Evolutionary conservation across 805 yeast genomes (phyloP).

Genomic region (Yamadazyma insecticola): DNA sequence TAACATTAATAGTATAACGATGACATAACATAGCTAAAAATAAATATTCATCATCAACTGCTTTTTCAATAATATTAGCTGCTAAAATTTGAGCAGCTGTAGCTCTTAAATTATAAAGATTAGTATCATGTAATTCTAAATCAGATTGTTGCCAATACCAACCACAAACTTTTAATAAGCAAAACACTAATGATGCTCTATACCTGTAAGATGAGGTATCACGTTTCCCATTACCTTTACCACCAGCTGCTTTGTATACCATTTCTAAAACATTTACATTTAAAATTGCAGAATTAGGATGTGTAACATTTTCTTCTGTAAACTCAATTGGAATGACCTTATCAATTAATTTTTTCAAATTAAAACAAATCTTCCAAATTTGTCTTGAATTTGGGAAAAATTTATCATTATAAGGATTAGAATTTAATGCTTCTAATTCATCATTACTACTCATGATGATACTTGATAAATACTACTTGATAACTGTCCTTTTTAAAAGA

Average conservation of each 20-base stretch:
- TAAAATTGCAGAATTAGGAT: constrained; percentile 56
- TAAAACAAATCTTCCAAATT: constrained; percentile 62
- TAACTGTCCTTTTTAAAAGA: too few relatives aligned
- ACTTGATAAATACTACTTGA: too few relatives aligned
- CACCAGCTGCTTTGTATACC: constrained; percentile 76
- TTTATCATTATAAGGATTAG: constrained; percentile 11
- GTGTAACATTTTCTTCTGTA: constrained; percentile 43
- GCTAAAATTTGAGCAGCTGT: constrained; percentile 74
- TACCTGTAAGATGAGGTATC: constrained; percentile 59
- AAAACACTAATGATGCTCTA: constrained; percentile 63
- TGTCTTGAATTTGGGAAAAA: constrained; percentile 62
- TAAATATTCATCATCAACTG: constrained; percentile 53
- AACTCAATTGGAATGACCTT: constrained; percentile 64
- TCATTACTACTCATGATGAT: too few relatives aligned
- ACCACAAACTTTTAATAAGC: constrained; percentile 65
- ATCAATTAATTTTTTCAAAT: constrained; percentile 71
- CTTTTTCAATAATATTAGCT: constrained; percentile 60
- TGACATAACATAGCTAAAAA: constrained; percentile 76
- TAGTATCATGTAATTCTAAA: constrained; percentile 63
- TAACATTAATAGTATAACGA: constrained; percentile 61
- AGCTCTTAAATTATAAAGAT: constrained; percentile 56
- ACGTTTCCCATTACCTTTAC: constrained; percentile 54
- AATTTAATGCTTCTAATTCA: too few relatives aligned
- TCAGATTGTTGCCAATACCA: constrained; percentile 68
- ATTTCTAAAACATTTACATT: constrained; percentile 55